These are phyloP conservation scores for Mallotus repandus DNA, from an alignment of 441 rosid species.

Conservation along the genomic window DNA sequence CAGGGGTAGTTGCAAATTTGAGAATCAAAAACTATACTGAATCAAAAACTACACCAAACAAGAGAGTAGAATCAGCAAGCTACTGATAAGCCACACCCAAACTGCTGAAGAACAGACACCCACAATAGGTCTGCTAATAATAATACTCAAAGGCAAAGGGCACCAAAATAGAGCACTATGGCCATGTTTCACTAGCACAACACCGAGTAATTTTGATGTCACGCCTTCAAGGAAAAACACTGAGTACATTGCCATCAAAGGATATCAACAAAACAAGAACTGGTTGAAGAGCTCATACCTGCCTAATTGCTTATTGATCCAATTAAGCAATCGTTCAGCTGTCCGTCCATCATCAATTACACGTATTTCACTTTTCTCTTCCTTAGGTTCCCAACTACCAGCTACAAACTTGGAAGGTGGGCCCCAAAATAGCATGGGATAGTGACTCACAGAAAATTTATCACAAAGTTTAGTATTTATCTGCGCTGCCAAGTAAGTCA, in stretches of 20 bases:
- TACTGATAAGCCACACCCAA: background rate
- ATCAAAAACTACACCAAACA: background rate
- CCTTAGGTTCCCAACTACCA: conserved; percentile 53
- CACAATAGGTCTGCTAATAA: background rate
- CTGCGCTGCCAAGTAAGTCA: conserved; percentile 79
- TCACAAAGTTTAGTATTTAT: conserved; percentile 80
- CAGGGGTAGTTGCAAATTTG: background rate
- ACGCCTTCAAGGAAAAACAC: background rate
- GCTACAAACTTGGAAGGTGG: conserved; percentile 63
- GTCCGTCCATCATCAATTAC: conserved; percentile 72
- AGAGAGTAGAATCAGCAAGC: background rate
- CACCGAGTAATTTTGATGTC: conserved; percentile 6
- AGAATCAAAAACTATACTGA: background rate
- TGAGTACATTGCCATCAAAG: background rate
- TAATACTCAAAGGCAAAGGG: background rate
- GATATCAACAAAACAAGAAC: conserved; percentile 20
- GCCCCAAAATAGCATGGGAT: conserved; percentile 96
- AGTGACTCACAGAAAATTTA: conserved; percentile 68
- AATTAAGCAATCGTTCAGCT: conserved; percentile 77
- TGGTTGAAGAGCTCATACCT: conserved; percentile 52
- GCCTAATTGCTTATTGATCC: conserved; percentile 83
- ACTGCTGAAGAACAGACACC: background rate
- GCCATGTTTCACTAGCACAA: background rate
- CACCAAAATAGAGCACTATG: background rate
- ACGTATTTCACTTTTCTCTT: conserved; percentile 50